Conservation (phyloP, 2,329 filamentous ascomycete genomes). For the Colletotrichum australisinense region DNA sequence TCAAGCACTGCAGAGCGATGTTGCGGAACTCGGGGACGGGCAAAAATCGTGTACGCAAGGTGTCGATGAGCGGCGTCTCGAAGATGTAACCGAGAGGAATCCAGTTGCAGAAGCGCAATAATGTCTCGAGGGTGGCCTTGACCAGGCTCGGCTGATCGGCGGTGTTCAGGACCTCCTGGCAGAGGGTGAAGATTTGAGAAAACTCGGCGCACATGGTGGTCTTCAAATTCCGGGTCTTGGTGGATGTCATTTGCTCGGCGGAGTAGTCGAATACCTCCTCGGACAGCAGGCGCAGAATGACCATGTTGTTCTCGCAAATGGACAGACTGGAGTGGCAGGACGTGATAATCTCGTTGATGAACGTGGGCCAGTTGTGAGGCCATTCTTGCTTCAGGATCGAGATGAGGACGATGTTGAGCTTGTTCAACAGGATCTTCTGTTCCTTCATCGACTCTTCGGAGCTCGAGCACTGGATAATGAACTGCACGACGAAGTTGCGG, state of each 20-base stretch:
- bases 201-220: slow-evolving; percentile 99
- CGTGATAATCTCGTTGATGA: slow-evolving; percentile 99
- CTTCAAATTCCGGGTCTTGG: slow-evolving; percentile 96
- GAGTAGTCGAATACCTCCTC: slow-evolving; percentile 99
- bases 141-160: slow-evolving; percentile 90
- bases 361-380: slow-evolving; percentile 99
- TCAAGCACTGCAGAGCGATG: slow-evolving; percentile 94
- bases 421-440: slow-evolving; percentile 93
- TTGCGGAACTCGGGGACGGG: slow-evolving; percentile 96
- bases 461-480: slow-evolving; percentile 93
- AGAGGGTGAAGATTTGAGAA: slow-evolving; percentile 97
- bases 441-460: slow-evolving; percentile 88
- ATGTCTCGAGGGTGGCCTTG: slow-evolving; percentile 95
- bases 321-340: slow-evolving; percentile 95
- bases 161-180: slow-evolving; percentile 92
- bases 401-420: slow-evolving; percentile 96
- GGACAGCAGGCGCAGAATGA: slow-evolving; percentile 91
- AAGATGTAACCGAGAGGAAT: slow-evolving; percentile 99
- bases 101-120: slow-evolving; percentile 98
- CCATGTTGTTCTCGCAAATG: slow-evolving; percentile 99
- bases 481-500: slow-evolving; percentile 98
- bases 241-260: slow-evolving; percentile 98
- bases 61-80: slow-evolving; percentile 96
- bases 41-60: slow-evolving; percentile 90
- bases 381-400: slow-evolving; percentile 99